These are phyloP conservation scores for Prillingera fragicola DNA, from an alignment of 1,284 basidiomycete genomes.

Conservation along the genomic window DNA sequence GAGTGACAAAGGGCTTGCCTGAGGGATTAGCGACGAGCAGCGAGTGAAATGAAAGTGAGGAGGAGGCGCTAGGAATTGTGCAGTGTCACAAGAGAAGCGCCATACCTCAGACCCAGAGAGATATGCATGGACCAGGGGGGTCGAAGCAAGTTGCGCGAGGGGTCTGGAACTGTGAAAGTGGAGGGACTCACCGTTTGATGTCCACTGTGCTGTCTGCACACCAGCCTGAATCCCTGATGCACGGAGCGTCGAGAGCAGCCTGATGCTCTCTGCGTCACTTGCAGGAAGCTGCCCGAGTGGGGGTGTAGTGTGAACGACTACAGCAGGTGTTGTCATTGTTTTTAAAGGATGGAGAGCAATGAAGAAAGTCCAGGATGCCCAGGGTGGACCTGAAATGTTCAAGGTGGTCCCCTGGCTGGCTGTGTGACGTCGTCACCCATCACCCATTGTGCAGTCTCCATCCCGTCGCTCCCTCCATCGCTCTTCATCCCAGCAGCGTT, in stretches of 20 bases:
- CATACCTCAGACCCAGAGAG: too few species aligned
- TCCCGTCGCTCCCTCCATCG: too few species aligned
- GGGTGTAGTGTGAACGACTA: conserved; percentile 33
- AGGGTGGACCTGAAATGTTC: too few species aligned
- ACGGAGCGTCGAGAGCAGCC: conserved; percentile 26
- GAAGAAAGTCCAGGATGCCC: too few species aligned
- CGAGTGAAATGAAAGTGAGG: neutral
- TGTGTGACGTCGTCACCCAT: too few species aligned
- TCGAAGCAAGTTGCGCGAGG: neutral
- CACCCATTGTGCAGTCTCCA: too few species aligned
- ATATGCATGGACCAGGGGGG: too few species aligned
- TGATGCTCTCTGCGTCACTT: conserved; percentile 31
- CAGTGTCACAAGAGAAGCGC: too few species aligned
- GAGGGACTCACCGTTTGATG: conserved; percentile 19
- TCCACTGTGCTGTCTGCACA: conserved; percentile 25
- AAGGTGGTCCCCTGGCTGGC: too few species aligned
- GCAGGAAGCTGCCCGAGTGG: conserved; percentile 30
- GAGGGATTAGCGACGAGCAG: neutral
- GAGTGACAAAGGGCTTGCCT: conserved; percentile 35
- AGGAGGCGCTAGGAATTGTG: neutral
- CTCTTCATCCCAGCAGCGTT: too few species aligned
- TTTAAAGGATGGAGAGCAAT: neutral
- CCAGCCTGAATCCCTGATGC: conserved; percentile 20
- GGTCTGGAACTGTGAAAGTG: too few species aligned
- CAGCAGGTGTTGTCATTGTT: conserved; percentile 2